Percentiles rank a stretch among this genome's conserved stretches.
phyloP scores from a whole-genome alignment of 768 basidiomycete species.

The Trametes cinnabarina region DNA sequence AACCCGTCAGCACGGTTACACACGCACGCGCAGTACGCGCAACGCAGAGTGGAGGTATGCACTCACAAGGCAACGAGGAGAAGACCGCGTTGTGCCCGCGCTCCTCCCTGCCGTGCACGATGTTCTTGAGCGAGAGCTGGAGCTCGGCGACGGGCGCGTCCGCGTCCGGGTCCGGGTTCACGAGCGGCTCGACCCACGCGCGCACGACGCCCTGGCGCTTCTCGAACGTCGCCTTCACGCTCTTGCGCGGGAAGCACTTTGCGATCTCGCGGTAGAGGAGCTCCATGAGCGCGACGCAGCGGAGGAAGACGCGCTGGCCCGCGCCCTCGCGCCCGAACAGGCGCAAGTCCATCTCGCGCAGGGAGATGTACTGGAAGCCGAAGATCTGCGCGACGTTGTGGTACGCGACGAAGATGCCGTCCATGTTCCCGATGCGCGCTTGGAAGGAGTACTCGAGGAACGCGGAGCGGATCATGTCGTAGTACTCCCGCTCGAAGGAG shows the following conservation, averaged over 20 bases:
- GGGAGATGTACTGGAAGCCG: constrained; percentile 90
- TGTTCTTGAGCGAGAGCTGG: constrained; percentile 47
- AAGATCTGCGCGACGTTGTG: constrained; percentile 86
- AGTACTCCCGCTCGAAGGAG: constrained; percentile 93
- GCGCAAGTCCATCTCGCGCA: constrained; percentile 83
- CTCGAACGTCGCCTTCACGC: constrained; percentile 61
- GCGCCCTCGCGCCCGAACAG: constrained; percentile 62
- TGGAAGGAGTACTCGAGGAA: constrained; percentile 92
- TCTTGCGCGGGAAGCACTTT: constrained; percentile 58
- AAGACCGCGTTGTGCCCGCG: constrained; percentile 29
- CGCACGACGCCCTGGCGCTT: constrained; percentile 48
- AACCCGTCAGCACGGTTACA: neutral
- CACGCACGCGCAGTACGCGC: neutral
- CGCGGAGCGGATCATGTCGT: constrained; percentile 89
- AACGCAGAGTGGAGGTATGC: neutral
- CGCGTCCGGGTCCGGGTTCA: constrained; percentile 41
- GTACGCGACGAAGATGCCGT: constrained; percentile 86
- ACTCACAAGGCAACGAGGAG: constrained; percentile 12
- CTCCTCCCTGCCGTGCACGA: constrained; percentile 38
- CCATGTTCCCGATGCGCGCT: constrained; percentile 95
- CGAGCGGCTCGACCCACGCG: constrained; percentile 65
- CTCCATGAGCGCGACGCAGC: constrained; percentile 73
- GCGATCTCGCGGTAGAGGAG: constrained; percentile 55
- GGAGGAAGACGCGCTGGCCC: constrained; percentile 76
- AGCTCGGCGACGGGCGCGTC: constrained; percentile 56